These are phyloP conservation scores for Botrytis aclada DNA, from an alignment of 2,329 filamentous ascomycete species.

Conservation along the genomic window DNA sequence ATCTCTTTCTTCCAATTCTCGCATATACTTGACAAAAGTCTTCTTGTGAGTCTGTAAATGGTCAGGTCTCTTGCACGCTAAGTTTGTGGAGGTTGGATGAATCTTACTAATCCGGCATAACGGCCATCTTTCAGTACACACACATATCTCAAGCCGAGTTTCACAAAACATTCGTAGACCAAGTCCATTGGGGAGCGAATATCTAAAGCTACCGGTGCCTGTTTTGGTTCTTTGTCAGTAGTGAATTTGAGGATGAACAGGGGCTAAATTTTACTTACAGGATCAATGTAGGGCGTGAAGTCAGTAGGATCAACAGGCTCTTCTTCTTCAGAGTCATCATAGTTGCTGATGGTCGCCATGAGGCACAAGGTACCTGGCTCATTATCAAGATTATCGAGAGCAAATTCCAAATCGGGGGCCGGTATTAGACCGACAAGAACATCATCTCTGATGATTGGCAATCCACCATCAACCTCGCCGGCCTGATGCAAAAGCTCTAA, in stretches of 20 bases:
- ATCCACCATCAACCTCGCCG: slow-evolving; percentile 86
- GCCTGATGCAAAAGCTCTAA: slow-evolving; percentile 77
- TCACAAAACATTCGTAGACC: slow-evolving; percentile 95
- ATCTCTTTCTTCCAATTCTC: slow-evolving; percentile 66
- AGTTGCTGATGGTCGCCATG: slow-evolving; percentile 68
- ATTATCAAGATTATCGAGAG: slow-evolving; percentile 77
- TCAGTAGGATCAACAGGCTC: slow-evolving; percentile 66
- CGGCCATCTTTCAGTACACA: slow-evolving; percentile 82
- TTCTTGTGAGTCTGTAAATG: slow-evolving; percentile 78
- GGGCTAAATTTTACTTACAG: slow-evolving; percentile 49
- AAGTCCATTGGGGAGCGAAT: slow-evolving; percentile 88
- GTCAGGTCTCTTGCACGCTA: slow-evolving; percentile 21
- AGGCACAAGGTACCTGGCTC: slow-evolving; percentile 73
- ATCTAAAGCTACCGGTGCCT: slow-evolving; percentile 84
- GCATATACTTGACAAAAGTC: slow-evolving; percentile 90
- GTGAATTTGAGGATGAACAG: slow-evolving; percentile 1
- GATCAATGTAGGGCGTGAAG: slow-evolving; percentile 89
- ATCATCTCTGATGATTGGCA: slow-evolving; percentile 78
- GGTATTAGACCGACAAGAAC: slow-evolving; percentile 88
- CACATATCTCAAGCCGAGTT: slow-evolving; percentile 87
- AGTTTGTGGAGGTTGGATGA: neutral
- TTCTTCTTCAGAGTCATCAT: slow-evolving; percentile 61
- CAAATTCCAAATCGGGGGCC: slow-evolving; percentile 89
- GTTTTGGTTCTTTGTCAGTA: slow-evolving; percentile 15
- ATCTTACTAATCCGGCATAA: slow-evolving; percentile 77